These are phyloP conservation scores for Candida xiaguanensis DNA, from an alignment of 805 yeast species.

Conservation along the genomic window DNA sequence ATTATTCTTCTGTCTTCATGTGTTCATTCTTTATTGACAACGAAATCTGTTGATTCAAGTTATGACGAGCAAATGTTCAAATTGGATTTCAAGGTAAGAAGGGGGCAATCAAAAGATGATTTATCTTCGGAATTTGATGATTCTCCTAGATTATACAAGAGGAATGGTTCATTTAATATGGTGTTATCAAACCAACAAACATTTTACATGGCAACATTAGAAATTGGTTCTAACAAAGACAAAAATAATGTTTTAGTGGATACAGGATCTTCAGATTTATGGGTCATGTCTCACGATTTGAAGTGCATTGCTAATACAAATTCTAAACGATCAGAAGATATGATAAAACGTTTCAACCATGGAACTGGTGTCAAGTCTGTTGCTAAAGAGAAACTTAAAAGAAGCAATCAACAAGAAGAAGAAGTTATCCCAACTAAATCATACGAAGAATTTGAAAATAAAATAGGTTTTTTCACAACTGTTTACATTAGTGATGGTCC, in stretches of 20 bases:
- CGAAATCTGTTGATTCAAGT: not conserved
- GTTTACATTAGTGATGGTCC: slow-evolving; percentile 7
- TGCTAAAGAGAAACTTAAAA: not conserved
- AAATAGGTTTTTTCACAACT: slow-evolving; percentile 3
- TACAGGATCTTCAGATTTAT: slow-evolving; percentile 42
- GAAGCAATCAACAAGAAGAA: not conserved
- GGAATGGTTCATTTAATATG: slow-evolving; percentile 18
- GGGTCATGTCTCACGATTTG: slow-evolving; percentile 36
- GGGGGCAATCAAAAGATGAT: slow-evolving; percentile 9
- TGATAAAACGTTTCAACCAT: not conserved
- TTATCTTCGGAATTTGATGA: slow-evolving; percentile 8
- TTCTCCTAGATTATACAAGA: slow-evolving; percentile 13
- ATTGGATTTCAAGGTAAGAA: slow-evolving; percentile 9
- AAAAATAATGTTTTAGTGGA: slow-evolving; percentile 31
- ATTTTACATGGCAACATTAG: slow-evolving; percentile 25
- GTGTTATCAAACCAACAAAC: slow-evolving; percentile 21
- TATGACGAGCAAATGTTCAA: slow-evolving; percentile 1
- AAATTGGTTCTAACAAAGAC: slow-evolving; percentile 29
- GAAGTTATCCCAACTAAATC: slow-evolving; percentile 1
- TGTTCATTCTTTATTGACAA: not conserved
- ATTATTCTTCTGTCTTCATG: not conserved
- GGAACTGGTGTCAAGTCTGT: slow-evolving; percentile 8
- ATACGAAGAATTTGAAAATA: slow-evolving; percentile 2
- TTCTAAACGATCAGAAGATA: not conserved
- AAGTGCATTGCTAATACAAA: slow-evolving; percentile 14